Base-by-base conservation (phyloP, 2,329 filamentous ascomycete species). In the Epichloe baconii region DNA sequence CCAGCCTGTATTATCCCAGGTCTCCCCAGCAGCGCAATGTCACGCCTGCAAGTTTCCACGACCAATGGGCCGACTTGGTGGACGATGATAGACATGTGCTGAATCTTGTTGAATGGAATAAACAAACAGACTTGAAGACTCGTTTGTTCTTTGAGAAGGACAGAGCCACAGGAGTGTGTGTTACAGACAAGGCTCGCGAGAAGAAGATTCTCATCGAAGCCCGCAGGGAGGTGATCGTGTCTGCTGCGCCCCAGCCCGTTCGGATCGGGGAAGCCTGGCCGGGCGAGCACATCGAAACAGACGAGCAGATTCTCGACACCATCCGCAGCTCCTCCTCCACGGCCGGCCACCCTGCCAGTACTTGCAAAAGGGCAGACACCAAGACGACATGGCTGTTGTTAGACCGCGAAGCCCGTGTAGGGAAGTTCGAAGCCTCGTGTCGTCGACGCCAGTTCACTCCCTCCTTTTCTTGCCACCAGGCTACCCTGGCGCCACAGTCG, bases 401-500 rank as follows among this genome's bases (percentile, higher is more conserved):
- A 47, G 77, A 83, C 61, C 68, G 65, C 0, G 68, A 74, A 52
- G 80, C 82, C 59, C 66, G 72, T 7, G 79, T 83, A 1, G 66
- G 73, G n/a, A 76, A 77, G 2, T 73, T 80, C 0, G 59, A 67
- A 3, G 0, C 61, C 83, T 49, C 66, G 80, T 38, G 80, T 82
- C 3, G 80, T 83, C 1, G 79, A 83, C 64, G 79, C 77, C 2
- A 75, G 70, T 34, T 69, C 75, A 1, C 82, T 76, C 14, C 15
- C 56, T 57, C 15, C 56, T 57, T 1, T 37, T 57, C 15, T 45
- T 56, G 8, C 52, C 55, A 4, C 54, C 58, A 3, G 52, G 53
- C 1, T 58, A 61, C 34, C 59, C 60, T 2, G 46, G 53, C 47
- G 53, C 47, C 5, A 57, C 54, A 2, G 38, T 62, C 12, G 61